Evolutionary conservation across 2,329 filamentous ascomycete species (phyloP), one percentile per base, ranked within the genome.

Genomic region (Hypomyces rosellus): DNA sequence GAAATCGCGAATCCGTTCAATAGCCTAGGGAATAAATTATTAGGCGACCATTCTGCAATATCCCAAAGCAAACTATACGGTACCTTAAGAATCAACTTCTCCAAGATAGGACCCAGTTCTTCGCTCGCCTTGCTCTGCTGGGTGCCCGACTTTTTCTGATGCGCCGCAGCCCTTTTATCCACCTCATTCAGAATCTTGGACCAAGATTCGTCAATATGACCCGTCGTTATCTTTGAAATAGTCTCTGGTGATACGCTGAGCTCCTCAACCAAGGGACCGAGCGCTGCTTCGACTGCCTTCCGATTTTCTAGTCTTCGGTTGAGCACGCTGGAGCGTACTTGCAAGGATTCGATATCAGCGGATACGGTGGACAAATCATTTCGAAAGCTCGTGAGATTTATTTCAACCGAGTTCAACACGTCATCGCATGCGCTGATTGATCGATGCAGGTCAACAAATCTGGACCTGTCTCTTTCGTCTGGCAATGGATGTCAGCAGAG

Each of bases 1-100:
- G 63, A 95, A 95, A 67, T 99, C 93, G 52, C 95, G 81, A 66
- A 97, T 95, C 50, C 93, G 83, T 69, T 96, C 90, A 25, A 95
- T 77, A n/a, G 91, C 92, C 83, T 87, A 44, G 25, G 13, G 14
- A 12, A 34, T 5, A 34, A 22, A 36, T 39, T 38, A 15, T 50
- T 11, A 36, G 48, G 30, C 5, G 33, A 7, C n/a, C 42, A 15
- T 13, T 15, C 14, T 13, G 14, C 37, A 16, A 11, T 3, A 39
- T 6, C 14, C 8, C 20, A 13, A 13, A 6, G 16, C 16, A 22
- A 34, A 15, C 6, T n/a, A 34, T 16, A 34, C 16, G 34, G 18
- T 67, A 87, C 86, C 74, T 93, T 95, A 49, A 86, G 80, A 16
- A 85, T 88, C 34, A 99, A 75, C 65, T 95, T 89, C 49, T 89